Conservation (phyloP, 257 asterid species). For the Solanum etuberosum region DNA sequence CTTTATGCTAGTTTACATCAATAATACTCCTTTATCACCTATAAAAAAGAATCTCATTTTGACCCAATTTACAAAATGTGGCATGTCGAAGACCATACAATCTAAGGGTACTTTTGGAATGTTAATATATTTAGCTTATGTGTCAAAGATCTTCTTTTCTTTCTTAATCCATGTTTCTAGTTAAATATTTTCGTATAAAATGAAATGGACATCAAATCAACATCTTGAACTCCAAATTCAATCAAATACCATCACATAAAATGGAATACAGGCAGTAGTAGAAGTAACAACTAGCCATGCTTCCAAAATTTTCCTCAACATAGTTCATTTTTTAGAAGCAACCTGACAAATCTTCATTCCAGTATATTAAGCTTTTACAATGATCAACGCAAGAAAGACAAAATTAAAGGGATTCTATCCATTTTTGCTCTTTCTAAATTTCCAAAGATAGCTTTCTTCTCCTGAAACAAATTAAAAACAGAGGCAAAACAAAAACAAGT, state of each 20-base stretch:
- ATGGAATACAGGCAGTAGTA: not conserved
- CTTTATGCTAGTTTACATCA: not conserved
- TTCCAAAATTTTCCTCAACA: not conserved
- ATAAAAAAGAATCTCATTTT: not conserved
- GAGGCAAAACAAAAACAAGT: not conserved
- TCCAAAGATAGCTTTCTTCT: not conserved
- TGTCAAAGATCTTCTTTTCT: not conserved
- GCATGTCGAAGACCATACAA: not conserved
- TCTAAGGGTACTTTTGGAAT: not conserved
- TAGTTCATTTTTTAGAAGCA: not conserved
- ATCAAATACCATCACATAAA: not conserved
- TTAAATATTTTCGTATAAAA: not conserved
- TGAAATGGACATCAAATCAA: not conserved
- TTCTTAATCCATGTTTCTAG: not conserved
- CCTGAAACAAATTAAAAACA: not conserved
- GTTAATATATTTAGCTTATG: not conserved
- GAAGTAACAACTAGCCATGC: not conserved
- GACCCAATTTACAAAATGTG: not conserved
- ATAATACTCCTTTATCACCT: not conserved
- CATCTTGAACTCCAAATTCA: not conserved
- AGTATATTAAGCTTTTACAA: not conserved
- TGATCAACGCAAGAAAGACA: not conserved
- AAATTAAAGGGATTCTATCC: not conserved
- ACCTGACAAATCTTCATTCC: not conserved
- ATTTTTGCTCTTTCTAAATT: not conserved